Conservation (phyloP, 169 alveolate genomes). For the Plasmodium relictum region DNA sequence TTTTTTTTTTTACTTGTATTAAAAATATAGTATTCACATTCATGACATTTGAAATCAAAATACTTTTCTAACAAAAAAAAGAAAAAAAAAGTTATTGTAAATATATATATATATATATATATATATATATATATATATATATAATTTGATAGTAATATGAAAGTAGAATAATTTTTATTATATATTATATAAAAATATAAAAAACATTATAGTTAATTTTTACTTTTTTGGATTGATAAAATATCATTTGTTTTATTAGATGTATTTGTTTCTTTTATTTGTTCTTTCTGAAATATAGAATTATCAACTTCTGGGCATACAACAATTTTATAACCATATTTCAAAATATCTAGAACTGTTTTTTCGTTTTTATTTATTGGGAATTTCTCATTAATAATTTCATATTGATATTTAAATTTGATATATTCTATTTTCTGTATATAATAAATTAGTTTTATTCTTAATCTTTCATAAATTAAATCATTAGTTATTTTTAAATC, state of each 20-base stretch:
- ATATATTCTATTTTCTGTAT: constrained; percentile 53
- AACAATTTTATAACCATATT: constrained; percentile 49
- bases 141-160: background rate
- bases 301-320: constrained; percentile 64
- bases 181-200: too few species aligned
- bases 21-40: constrained; percentile 58
- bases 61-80: constrained; percentile 32
- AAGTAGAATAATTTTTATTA: too few species aligned
- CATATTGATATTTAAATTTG: constrained; percentile 58
- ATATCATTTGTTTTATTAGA: background rate
- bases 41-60: constrained; percentile 51
- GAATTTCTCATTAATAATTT: constrained; percentile 44
- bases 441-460: constrained; percentile 20
- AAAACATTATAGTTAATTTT: background rate
- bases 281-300: constrained; percentile 29
- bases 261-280: background rate
- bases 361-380: constrained; percentile 58
- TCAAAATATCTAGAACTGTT: constrained; percentile 41
- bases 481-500: constrained; percentile 41
- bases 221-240: background rate
- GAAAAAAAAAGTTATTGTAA: background rate
- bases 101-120: constrained; percentile 7
- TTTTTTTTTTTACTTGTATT: constrained; percentile 27
- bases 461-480: constrained; percentile 47
- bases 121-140: background rate